A percentile compares a stretch with the other conserved stretches of the same genome.
These are phyloP conservation scores for Taphrina deformans DNA, from an alignment of 1,139 yeast genomes.

Conservation along the genomic window DNA sequence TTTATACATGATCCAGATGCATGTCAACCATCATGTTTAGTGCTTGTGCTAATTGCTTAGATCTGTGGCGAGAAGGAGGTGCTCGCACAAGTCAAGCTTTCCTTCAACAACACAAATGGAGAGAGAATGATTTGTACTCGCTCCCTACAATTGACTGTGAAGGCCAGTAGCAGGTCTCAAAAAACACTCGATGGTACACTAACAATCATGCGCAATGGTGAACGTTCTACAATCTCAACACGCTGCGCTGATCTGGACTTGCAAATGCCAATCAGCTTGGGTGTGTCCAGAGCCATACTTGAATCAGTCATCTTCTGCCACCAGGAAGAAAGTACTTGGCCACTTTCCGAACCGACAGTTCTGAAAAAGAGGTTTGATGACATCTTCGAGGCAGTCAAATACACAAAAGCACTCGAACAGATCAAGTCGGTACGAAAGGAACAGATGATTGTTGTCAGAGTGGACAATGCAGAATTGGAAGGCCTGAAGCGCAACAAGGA, in stretches of 20 bases:
- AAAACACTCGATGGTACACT: conserved; percentile 90
- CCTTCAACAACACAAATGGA: conserved; percentile 73
- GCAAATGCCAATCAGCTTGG: conserved; percentile 77
- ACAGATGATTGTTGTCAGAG: conserved; percentile 68
- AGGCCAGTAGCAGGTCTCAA: conserved; percentile 63
- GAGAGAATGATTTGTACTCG: conserved; percentile 82
- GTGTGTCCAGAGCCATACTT: conserved; percentile 82
- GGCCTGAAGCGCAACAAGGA: conserved; percentile 72
- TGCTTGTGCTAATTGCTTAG: background rate
- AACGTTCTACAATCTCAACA: conserved; percentile 72
- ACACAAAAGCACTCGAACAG: conserved; percentile 78
- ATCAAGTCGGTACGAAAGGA: conserved; percentile 76
- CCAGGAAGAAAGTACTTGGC: conserved; percentile 97
- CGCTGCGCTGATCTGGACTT: conserved; percentile 82
- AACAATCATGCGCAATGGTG: conserved; percentile 62
- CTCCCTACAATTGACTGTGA: conserved; percentile 69
- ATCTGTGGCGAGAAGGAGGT: conserved; percentile 66
- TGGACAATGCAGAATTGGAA: conserved; percentile 73
- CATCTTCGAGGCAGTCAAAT: conserved; percentile 91
- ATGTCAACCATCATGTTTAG: conserved; percentile 43
- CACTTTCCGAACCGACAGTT: conserved; percentile 83
- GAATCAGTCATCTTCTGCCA: conserved; percentile 96
- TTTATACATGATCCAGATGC: conserved; percentile 81
- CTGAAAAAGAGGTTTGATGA: conserved; percentile 93
- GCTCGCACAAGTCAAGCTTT: conserved; percentile 85